Evolutionary conservation across 768 basidiomycete genomes (phyloP), one percentile per base, ranked within the genome.

Genomic region (Leccinellum rugosiceps): DNA sequence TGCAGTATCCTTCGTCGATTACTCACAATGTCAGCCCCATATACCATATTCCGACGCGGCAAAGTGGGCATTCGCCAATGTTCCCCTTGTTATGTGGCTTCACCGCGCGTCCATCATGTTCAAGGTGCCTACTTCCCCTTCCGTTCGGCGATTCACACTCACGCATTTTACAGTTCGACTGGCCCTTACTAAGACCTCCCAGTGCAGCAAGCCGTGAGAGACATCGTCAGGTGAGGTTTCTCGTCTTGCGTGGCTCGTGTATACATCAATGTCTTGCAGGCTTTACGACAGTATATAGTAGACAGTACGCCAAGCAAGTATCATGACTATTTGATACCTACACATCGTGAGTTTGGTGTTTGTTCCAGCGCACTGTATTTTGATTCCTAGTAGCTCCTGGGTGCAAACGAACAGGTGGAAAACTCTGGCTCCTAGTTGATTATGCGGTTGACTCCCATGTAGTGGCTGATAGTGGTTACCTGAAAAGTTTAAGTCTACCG

Each of bases 61-160:
- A 3, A 79, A 83, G 68, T 84, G 82, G 82, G 64, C 77, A 31
- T 86, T 87, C 58, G 75, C 78, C 1, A 66, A 81, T 63, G 65
- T 86, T 48, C 85, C 85, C 1, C 68, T 80, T 48, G 68, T 75
- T 7, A 79, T 83, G 78, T 69, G 78, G 56, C 63, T 70, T 44
- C 83, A 86, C 63, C 77, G 84, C 38, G 80, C 75, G 57, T 74
- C 60, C 59, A 74, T 84, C 43, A 80, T 83, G 78, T 73, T 75
- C 46, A 74, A 73, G 63, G 84, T 83, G 6, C 32, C 2, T 10
- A 3, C 46, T 11, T 23, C 32, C 7, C 7, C 7, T 9, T 30
- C 34, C 13, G 11, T 13, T 17, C 4, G 11, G 14, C 7, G 11
- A 6, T 25, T 41, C 21, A 50, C 44, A 48, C 35, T 34, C 31